Base-by-base conservation (phyloP, 2,329 filamentous ascomycete genomes). In the Botrytis porri region DNA sequence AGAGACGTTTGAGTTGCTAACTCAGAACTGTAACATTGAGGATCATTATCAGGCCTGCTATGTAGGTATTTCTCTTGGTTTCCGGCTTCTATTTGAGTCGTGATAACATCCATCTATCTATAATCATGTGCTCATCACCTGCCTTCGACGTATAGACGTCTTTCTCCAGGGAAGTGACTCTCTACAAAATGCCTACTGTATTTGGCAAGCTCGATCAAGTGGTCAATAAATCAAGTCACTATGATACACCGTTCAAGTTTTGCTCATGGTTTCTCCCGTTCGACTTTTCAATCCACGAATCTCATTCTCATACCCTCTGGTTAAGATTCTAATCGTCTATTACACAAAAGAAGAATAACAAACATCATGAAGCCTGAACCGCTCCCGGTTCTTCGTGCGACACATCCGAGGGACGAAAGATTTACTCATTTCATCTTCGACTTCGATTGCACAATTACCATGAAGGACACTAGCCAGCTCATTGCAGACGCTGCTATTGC, bases 361-460 rank as follows among this genome's bases (percentile, higher is more conserved):
- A 29, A 25, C 65, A 57, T 39, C 35, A 67, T 67, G 48, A 12
- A 39, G 22, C 32, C 43, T 12, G 20, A n/a, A 2, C 43, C 14
- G 32, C 16, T 62, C 41, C 48, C 14, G 16, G 45, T 35, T 39
- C 35, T 54, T 67, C 16, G 45, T 20, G 22, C 41, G 18, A 32
- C 43, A 35, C 18, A 43, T 10, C 41, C 41, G 62, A 48, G 10
- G 37, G 62, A 65, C 29, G n/a, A 48, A 45, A 25, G 20, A 35
- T n/a, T 51, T 14, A 69, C 48, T 41, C 65, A 69, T 57, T 76
- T 77, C 71, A 75, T 81, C 69, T 74, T 81, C 41, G 79, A 81
- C 71, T 81, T 81, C 63, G 79, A 81, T 32, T 76, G 77, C 18
- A 81, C 80, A n/a, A 79, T 81, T 61, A 81, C 80, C 37, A 76